Base-by-base conservation (phyloP, 2,329 filamentous ascomycete genomes). In the Sporothrix inflata region DNA sequence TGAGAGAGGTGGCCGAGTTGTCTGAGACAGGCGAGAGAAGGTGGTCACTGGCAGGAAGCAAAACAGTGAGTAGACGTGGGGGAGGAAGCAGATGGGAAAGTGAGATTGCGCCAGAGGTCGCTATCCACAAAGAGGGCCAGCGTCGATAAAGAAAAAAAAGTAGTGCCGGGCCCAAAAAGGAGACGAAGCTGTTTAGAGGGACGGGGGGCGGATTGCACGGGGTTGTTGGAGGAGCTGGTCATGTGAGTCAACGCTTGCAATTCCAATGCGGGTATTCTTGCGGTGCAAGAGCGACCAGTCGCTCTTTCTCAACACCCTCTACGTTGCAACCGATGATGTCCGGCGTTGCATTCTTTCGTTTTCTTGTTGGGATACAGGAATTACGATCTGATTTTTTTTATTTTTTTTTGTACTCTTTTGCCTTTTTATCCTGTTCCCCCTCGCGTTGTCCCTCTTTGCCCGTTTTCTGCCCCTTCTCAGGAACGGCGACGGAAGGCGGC, bases 201-300 rank as follows among this genome's bases (percentile, higher is more conserved):
- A 45, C 42, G 42, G 34, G 19, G 57, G 34, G 57, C 57, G 57
- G 57, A 24, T 61, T 19, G 34, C 8, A 40, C 3, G 51, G n/a
- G n/a, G 34, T 5, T 14, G n/a, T 8, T 14, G 68, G 42, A 11
- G 4, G 4, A 4, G n/a, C 8, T 16, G 40, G 60, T 71, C 70
- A 67, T 71, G 63, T 71, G 70, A 71, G 70, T 71, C 70, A 71
- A 68, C 21, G 24, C 7, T 45, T 61, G 14, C 19, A 12, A 16
- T 49, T 27, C 47, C 45, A 38, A 19, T 34, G 63, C 63, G 63
- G 40, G 24, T 30, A 34, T 27, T 49, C 38, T 7, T 45, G 34
- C 19, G 57, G 11, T 63, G 63, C 63, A 67, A 38, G 27, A 45
- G 60, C 60, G 60, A 65, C 38, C 40, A 11, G 16, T 30, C 27